phyloP scores from a whole-genome alignment of 2,329 filamentous ascomycete species.

The Periglandula ipomoeae region DNA sequence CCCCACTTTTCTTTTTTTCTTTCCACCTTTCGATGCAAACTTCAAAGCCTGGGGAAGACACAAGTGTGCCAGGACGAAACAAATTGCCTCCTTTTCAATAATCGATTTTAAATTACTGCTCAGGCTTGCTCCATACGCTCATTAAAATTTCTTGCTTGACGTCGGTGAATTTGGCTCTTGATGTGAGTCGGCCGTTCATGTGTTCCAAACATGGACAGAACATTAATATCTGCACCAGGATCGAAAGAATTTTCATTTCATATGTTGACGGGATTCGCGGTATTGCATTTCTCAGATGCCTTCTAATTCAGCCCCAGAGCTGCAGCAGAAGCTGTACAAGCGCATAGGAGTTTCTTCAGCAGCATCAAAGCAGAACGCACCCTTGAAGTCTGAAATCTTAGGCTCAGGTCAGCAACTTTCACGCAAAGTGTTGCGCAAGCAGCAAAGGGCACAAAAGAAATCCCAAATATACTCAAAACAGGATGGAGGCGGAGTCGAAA shows the following conservation, averaged over 20 bases:
- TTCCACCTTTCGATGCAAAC: too few species aligned
- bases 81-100: too few species aligned
- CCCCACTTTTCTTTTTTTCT: too few species aligned
- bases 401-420: constrained; percentile 10
- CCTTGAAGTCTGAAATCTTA: not conserved
- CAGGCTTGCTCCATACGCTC: too few species aligned
- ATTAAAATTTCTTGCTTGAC: too few species aligned
- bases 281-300: constrained; percentile 10
- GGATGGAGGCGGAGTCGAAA: constrained; percentile 1
- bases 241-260: not conserved
- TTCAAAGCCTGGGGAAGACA: too few species aligned
- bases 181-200: too few species aligned
- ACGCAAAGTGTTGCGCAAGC: constrained; percentile 60
- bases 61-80: too few species aligned
- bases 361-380: not conserved
- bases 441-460: constrained; percentile 54
- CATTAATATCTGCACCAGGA: not conserved
- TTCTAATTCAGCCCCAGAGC: constrained; percentile 20
- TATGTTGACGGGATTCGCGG: too few species aligned
- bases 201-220: too few species aligned
- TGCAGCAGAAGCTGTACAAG: constrained; percentile 29
- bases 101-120: too few species aligned
- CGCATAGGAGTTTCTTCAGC: constrained; percentile 23
- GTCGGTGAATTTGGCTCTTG: too few species aligned
- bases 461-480: constrained; percentile 20